Conservation (phyloP, 2,329 filamentous ascomycete genomes). For the Trichophyton mentagrophytes region DNA sequence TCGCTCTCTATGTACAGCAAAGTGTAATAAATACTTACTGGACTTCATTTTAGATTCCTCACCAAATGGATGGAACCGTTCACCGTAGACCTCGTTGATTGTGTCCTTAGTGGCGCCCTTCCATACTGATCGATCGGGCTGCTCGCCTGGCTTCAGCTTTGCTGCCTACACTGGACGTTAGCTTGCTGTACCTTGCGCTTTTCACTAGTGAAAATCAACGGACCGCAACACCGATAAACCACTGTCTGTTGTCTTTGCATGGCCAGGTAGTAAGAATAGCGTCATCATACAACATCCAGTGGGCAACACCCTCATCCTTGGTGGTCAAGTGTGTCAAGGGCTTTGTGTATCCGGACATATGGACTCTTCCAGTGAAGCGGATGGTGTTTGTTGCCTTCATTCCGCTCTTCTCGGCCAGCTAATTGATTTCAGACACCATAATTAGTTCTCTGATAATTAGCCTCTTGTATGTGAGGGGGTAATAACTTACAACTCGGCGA, state of each 20-base stretch:
- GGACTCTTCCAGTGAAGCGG: conserved; percentile 8
- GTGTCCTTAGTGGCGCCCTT: conserved; percentile 6
- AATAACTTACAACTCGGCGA: conserved; percentile 5
- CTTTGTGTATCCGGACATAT: conserved; percentile 9
- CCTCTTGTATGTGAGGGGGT: neutral
- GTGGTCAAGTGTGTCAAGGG: conserved; percentile 5
- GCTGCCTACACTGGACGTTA: neutral
- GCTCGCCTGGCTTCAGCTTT: conserved; percentile 7
- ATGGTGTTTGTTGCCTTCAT: conserved; percentile 9
- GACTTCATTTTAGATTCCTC: conserved; percentile 6
- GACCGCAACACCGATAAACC: conserved; percentile 8
- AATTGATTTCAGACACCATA: neutral
- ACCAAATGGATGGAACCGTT: conserved; percentile 9
- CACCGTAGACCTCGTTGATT: conserved; percentile 8
- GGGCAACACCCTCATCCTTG: conserved; percentile 4
- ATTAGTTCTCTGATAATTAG: neutral
- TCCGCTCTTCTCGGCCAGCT: conserved; percentile 8
- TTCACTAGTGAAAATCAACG: neutral
- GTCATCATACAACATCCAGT: conserved; percentile 9
- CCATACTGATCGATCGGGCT: conserved; percentile 8
- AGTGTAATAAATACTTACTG: neutral
- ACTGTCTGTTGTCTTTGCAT: conserved; percentile 9
- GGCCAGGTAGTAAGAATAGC: conserved; percentile 8
- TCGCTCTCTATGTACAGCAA: neutral
- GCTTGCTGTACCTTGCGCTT: too few species aligned